Evolutionary conservation across 768 basidiomycete genomes (phyloP), one percentile per base, ranked within the genome.

Genomic region (Suillus placidus): DNA sequence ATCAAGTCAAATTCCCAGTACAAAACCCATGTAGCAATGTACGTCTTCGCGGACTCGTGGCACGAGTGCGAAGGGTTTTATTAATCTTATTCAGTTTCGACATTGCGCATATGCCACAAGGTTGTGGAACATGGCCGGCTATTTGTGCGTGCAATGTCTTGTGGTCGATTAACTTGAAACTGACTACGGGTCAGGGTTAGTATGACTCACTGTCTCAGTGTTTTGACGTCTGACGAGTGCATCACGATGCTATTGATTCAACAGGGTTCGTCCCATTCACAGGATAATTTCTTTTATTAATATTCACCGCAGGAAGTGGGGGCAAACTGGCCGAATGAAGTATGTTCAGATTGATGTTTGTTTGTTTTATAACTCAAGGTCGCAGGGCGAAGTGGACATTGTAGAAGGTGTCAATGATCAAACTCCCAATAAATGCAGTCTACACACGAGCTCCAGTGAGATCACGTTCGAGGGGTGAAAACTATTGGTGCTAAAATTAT

Each of bases 51-150:
- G 10, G 6, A 60, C 26, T 18, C 16, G 18, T 42, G 20, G 38
- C 26, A 32, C 7, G 5, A 40, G 9, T 38, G 23, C 26, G 71
- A 57, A 14, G 4, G 20, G 43, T 9, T 35, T 13, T 20, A 40
- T 26, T 42, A 18, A 43, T 49, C 26, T n/a, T 60, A 26, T 42
- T 60, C 37, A 76, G 72, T 26, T 80, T 79, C 40, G 80, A 81
- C 65, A 75, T 81, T 32, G 67, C 55, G 3, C 76, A 78, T 45
- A 80, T 81, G 77, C 80, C 80, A 1, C 64, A 71, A 30, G 80
- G 78, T 3, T 81, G 80, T 68, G 80, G 78, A 30, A 79, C 76
- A 4, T 80, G 80, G 78, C 78, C 78, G 10, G 75, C 77, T 23
- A 54, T 77, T 54, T 80, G 79, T 79, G 30, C 65, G 76, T 73